phyloP scores from a whole-genome alignment of 352 stramenopile species.

The Globisporangium iwayamae region DNA sequence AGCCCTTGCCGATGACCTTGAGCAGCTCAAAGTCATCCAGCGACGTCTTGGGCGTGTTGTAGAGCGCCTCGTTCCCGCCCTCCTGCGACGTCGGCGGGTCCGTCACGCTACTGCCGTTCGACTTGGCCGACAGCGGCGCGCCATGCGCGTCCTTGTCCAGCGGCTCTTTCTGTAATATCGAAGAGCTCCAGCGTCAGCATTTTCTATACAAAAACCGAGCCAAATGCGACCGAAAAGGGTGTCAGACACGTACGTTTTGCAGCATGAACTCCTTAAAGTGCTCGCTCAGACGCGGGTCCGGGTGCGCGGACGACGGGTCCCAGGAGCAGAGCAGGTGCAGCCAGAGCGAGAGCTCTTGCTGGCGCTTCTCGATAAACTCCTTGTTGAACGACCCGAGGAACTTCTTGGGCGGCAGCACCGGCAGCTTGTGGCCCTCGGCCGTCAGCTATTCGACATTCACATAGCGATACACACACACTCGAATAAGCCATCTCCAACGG shows the following conservation, averaged over 20 bases:
- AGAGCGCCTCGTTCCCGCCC: conserved; percentile 49
- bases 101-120: conserved; percentile 1
- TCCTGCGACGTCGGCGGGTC: conserved; percentile 16
- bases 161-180: conserved; percentile 55
- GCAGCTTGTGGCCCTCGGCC: conserved; percentile 69
- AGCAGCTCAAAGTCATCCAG: conserved; percentile 92
- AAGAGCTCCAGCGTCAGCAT: conserved; percentile 10
- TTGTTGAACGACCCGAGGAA: conserved; percentile 88
- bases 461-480: neutral
- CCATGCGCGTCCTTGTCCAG: conserved; percentile 52
- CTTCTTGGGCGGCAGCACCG: conserved; percentile 84
- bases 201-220: too few relatives aligned
- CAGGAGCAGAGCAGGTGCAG: conserved; percentile 78
- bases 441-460: conserved; percentile 39
- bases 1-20: conserved; percentile 91
- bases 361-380: conserved; percentile 87
- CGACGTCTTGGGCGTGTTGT: conserved; percentile 87
- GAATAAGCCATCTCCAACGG: neutral
- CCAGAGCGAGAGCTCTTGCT: conserved; percentile 86
- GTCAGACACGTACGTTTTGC: conserved; percentile 42
- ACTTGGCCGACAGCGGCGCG: conserved; percentile 28
- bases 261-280: conserved; percentile 81
- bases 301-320: conserved; percentile 50
- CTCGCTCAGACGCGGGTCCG: conserved; percentile 71
- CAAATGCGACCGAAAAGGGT: neutral